phyloP scores from a whole-genome alignment of 805 yeast genomes.

The Sungouiozyma ichnusensis region DNA sequence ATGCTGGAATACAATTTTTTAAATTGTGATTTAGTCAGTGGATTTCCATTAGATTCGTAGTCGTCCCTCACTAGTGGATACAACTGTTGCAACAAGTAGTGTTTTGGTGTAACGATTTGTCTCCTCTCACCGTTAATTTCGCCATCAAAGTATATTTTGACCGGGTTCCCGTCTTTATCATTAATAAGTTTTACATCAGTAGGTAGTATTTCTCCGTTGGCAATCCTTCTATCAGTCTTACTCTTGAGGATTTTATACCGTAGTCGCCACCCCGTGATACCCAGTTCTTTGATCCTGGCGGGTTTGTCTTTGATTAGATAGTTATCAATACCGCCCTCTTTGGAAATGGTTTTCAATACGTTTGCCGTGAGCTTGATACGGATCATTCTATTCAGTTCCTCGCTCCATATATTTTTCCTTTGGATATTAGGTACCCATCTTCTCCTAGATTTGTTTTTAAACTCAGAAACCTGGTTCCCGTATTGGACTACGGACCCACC shows the following conservation, averaged over 20 bases:
- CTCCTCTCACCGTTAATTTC: conserved; percentile 32
- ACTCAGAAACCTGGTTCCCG: conserved; percentile 72
- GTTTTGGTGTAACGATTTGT: conserved; percentile 52
- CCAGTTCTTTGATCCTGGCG: conserved; percentile 85
- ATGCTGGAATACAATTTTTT: conserved; percentile 31
- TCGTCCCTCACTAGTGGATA: conserved; percentile 41
- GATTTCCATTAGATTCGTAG: conserved; percentile 34
- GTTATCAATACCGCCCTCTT: conserved; percentile 91
- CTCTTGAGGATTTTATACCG: conserved; percentile 56
- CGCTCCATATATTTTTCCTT: conserved; percentile 73
- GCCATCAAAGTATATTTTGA: conserved; percentile 42
- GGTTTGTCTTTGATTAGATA: conserved; percentile 79
- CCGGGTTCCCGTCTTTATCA: conserved; percentile 21
- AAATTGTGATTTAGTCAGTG: conserved; percentile 40
- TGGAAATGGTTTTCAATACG: conserved; percentile 76
- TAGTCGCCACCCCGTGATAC: conserved; percentile 85
- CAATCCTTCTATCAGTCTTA: background rate
- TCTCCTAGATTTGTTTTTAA: conserved; percentile 58
- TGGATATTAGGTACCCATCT: conserved; percentile 81
- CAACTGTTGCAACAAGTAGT: conserved; percentile 46
- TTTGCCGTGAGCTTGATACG: conserved; percentile 60
- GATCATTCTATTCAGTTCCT: conserved; percentile 48
- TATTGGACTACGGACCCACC: conserved; percentile 78
- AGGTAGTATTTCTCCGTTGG: background rate
- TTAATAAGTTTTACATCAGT: background rate